Conservation (phyloP, 2,329 filamentous ascomycete genomes). For the Ophiostoma tasmaniense region DNA sequence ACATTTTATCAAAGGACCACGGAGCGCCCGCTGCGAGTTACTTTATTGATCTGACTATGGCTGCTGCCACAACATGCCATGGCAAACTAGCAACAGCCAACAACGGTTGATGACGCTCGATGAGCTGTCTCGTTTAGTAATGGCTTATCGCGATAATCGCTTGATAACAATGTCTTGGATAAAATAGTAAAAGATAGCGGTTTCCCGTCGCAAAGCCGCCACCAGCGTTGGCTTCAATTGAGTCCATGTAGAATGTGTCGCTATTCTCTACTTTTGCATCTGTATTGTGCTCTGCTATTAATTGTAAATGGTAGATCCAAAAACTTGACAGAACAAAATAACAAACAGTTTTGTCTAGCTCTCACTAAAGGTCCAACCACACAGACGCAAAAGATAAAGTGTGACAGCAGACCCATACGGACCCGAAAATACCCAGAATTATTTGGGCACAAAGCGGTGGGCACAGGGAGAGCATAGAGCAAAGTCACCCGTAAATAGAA, state of each 20-base stretch:
- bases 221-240: neutral
- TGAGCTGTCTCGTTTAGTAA: too few relatives aligned
- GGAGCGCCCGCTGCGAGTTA: neutral
- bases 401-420: slow-evolving; percentile 1
- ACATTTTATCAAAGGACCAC: neutral
- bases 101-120: neutral
- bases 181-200: neutral
- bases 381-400: neutral
- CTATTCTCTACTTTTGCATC: neutral
- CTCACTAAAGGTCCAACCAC: neutral
- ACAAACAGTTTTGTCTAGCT: neutral
- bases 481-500: neutral
- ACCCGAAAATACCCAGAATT: neutral
- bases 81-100: neutral
- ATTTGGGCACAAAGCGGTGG: neutral
- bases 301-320: neutral
- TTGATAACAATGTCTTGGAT: neutral
- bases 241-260: neutral
- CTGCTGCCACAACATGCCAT: neutral
- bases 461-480: neutral
- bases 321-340: neutral
- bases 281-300: neutral
- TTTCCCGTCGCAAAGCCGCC: too few relatives aligned
- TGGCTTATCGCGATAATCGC: neutral
- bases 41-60: neutral